Evolutionary conservation across 768 basidiomycete genomes (phyloP).

Genomic region (Imleria badia): DNA sequence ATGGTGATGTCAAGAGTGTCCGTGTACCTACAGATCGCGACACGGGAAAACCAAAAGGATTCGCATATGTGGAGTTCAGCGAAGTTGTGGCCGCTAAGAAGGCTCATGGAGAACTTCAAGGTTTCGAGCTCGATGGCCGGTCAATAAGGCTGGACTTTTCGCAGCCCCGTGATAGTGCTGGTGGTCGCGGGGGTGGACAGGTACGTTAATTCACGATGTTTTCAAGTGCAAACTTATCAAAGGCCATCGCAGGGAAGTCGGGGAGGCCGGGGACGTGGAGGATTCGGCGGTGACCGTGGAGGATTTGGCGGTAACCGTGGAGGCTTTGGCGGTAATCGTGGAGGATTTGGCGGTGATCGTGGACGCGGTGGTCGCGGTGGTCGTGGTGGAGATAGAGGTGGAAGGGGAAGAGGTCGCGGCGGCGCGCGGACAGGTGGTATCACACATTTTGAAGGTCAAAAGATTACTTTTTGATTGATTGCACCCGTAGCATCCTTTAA

Average conservation of each 20-base stretch:
- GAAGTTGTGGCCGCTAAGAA: constrained; percentile 76
- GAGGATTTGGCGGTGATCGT: constrained; percentile 43
- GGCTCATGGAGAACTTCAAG: constrained; percentile 68
- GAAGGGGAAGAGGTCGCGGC: constrained; percentile 40
- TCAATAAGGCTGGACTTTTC: constrained; percentile 82
- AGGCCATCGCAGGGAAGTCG: constrained; percentile 29
- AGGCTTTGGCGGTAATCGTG: too few relatives aligned
- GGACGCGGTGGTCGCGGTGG: constrained; percentile 45
- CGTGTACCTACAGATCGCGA: constrained; percentile 93
- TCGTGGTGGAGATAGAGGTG: constrained; percentile 38
- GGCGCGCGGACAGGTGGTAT: constrained; percentile 55
- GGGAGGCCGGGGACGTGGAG: constrained; percentile 32
- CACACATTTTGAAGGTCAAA: constrained; percentile 50
- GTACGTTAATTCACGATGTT: constrained; percentile 31
- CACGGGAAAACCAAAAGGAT: constrained; percentile 87
- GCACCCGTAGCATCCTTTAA: neutral
- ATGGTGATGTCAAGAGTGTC: constrained; percentile 81
- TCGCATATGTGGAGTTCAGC: constrained; percentile 94
- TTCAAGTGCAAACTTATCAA: neutral
- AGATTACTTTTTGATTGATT: constrained; percentile 47
- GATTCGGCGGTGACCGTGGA: constrained; percentile 32
- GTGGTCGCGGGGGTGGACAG: constrained; percentile 49
- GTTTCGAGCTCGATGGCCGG: constrained; percentile 80
- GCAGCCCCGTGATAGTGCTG: constrained; percentile 69
- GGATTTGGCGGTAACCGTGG: too few relatives aligned